Base-by-base conservation (phyloP, 148 eudicot species). In the Euryodendron excelsum region DNA sequence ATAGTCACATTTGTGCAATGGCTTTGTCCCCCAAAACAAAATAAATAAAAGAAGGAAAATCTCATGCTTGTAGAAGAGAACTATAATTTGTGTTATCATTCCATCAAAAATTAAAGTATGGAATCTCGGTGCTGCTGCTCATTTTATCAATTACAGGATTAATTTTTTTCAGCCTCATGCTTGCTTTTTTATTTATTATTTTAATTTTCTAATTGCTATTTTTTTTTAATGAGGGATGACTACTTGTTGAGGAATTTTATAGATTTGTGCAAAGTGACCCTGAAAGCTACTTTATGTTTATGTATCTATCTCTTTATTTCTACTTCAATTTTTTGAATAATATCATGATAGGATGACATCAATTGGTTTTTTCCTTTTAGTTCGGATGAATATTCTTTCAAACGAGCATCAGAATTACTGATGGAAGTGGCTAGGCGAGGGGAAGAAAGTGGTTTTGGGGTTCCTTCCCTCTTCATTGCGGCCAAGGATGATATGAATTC, bases 391-490 rank as follows among this genome's bases (percentile, higher is more conserved):
- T 80, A 77, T 75, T 90, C 93, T 45, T 82, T 85, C 36, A 86
- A 64, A 81, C 82, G 86, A 84, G 82, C 90, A 73, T 72, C 83
- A 67, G 90, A 90, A 64, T 68, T 90, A 82, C 89, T 90, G 12
- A 59, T 69, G 73, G 74, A 65, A 77, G 90, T 88, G 12, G 84
- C 93, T 53, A 81, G 85, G 77, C 82, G 76, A 45, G 90, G 89
- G n/a, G 93, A 90, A 83, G 85, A 82, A 72, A 90, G 74, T 84
- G 93, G 90, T 77, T 90, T 69, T 58, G 81, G 69, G 55, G 82
- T 88, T 76, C 93, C 90, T 76, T 87, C 86, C 76, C 88, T 90
- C 75, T 80, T 90, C 18, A 59, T 90, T 74, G 90, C 89, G 12
- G 89, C 93, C 28, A 88, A 90, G 81, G 76, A 87, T 83, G 93